phyloP scores from a whole-genome alignment of 192 early-diverging fungal species.

The Mortierella alpina region DNA sequence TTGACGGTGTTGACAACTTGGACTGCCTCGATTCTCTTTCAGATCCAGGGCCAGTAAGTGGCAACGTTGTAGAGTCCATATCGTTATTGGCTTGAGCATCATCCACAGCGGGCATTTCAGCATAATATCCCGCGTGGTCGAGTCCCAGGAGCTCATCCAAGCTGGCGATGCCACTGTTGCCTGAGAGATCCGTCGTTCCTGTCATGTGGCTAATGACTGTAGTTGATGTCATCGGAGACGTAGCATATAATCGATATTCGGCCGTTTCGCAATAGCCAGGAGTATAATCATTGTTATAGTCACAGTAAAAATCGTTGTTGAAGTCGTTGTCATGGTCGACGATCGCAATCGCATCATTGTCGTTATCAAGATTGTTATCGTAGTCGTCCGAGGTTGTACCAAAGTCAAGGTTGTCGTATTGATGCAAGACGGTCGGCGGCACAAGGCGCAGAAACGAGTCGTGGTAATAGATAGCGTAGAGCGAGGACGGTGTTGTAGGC shows the following conservation, averaged over 20 bases:
- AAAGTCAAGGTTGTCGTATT: neutral
- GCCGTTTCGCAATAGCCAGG: neutral
- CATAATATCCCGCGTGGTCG: conserved; percentile 9
- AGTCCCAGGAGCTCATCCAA: conserved; percentile 30
- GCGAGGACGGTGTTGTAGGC: neutral
- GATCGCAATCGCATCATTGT: no score
- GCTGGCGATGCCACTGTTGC: conserved; percentile 10
- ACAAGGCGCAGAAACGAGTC: neutral
- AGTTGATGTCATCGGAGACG: neutral
- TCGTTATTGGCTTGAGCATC: neutral
- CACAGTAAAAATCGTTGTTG: neutral
- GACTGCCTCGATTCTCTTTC: neutral
- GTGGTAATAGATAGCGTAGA: neutral
- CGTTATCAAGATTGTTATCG: neutral
- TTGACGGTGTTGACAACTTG: conserved; percentile 4
- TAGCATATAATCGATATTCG: neutral
- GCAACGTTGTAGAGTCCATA: conserved; percentile 15
- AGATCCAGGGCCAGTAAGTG: conserved; percentile 12
- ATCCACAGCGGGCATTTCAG: neutral
- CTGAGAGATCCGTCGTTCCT: conserved; percentile 21
- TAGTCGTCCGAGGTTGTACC: neutral
- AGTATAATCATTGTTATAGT: no score
- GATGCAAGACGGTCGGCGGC: no score
- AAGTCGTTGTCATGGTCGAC: neutral
- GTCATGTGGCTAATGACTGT: conserved; percentile 23